Percentiles rank a stretch among this genome's conserved stretches.
phyloP scores from a whole-genome alignment of 2,329 filamentous ascomycete species.

The Aspergillus fischeri region DNA sequence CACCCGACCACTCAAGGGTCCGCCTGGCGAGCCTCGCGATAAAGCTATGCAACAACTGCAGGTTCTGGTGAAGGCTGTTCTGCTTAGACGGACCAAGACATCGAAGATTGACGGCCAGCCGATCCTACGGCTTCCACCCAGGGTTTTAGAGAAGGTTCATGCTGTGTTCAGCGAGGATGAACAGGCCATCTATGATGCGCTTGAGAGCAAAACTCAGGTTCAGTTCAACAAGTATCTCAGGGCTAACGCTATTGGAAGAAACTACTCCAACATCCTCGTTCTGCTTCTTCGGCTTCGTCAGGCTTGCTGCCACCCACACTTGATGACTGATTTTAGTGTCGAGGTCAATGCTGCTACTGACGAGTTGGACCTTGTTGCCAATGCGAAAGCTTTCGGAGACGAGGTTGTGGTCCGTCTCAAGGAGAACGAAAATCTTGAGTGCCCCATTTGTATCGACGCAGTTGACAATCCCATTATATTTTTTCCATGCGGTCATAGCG shows the following conservation, averaged over 20 bases:
- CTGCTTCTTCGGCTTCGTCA: constrained; percentile 76
- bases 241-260: constrained; percentile 61
- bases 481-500: constrained; percentile 77
- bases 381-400: constrained; percentile 58
- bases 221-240: constrained; percentile 74
- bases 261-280: constrained; percentile 77
- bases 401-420: constrained; percentile 66
- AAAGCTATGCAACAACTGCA: constrained; percentile 68
- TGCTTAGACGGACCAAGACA: constrained; percentile 77
- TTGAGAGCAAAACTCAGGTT: constrained; percentile 64
- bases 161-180: constrained; percentile 67
- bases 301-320: constrained; percentile 71
- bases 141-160: constrained; percentile 58
- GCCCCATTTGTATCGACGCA: constrained; percentile 76
- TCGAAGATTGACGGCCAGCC: constrained; percentile 75
- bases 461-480: constrained; percentile 72
- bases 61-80: constrained; percentile 70
- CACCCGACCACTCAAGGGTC: constrained; percentile 48
- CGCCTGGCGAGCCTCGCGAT: constrained; percentile 27
- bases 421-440: constrained; percentile 62
- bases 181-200: constrained; percentile 57
- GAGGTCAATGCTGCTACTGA: constrained; percentile 45
- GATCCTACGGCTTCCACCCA: constrained; percentile 64
- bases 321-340: constrained; percentile 63
- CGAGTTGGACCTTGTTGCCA: constrained; percentile 54